These are phyloP conservation scores for Exsudoporus frostii DNA, from an alignment of 768 basidiomycete genomes.

Conservation along the genomic window DNA sequence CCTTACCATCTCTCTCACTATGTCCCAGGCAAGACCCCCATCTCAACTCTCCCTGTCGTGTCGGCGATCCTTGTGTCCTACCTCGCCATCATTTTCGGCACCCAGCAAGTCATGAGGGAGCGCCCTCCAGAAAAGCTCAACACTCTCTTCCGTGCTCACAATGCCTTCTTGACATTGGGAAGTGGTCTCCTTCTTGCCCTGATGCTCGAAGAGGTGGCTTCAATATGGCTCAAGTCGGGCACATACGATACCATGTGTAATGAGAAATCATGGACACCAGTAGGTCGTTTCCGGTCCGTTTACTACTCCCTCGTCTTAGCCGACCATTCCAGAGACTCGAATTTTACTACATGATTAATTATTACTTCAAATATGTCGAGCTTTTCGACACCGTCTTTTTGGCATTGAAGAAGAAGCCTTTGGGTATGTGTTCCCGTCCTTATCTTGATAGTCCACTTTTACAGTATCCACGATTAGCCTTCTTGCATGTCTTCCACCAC, in stretches of 20 bases:
- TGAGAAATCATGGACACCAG: conserved; percentile 79
- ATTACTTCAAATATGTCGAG: conserved; percentile 97
- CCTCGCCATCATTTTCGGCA: conserved; percentile 84
- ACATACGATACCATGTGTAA: conserved; percentile 77
- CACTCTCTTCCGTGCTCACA: conserved; percentile 84
- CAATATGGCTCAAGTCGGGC: conserved; percentile 69
- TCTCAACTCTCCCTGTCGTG: conserved; percentile 66
- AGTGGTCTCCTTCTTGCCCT: conserved; percentile 82
- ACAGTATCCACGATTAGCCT: conserved; percentile 50
- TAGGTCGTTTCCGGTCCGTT: conserved; percentile 39
- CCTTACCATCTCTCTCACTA: conserved; percentile 42
- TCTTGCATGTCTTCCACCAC: conserved; percentile 99
- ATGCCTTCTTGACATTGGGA: conserved; percentile 80
- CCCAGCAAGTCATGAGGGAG: conserved; percentile 81
- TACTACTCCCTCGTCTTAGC: conserved; percentile 1
- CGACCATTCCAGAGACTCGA: conserved; percentile 64
- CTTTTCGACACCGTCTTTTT: conserved; percentile 96
- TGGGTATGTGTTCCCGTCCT: conserved; percentile 54
- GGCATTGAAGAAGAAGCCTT: conserved; percentile 95
- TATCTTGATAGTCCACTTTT: not conserved
- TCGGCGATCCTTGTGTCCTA: conserved; percentile 69
- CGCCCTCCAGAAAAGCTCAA: conserved; percentile 72
- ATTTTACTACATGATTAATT: conserved; percentile 98
- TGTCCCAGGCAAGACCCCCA: conserved; percentile 53
- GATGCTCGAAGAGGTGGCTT: conserved; percentile 89